Evolutionary conservation across 371 early-diverging fungal species (phyloP).

Genomic region (Lichtheimia corymbifera): DNA sequence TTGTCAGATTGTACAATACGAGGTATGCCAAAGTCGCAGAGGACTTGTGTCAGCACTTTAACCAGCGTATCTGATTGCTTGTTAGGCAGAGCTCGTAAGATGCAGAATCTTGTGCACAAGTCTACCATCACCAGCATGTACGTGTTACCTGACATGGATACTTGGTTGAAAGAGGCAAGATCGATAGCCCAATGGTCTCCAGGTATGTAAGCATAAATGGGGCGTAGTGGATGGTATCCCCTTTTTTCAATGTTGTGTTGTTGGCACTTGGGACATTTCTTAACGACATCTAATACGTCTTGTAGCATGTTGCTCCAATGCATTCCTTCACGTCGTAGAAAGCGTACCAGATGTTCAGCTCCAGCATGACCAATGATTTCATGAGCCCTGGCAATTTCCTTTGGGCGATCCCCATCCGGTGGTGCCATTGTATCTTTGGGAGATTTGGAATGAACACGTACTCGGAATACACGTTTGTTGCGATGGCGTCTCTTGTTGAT

Average conservation of each 20-base stretch:
- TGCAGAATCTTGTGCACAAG: background rate
- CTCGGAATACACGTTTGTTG: background rate
- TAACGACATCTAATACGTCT: conserved; percentile 12
- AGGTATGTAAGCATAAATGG: conserved; percentile 13
- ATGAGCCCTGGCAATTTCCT: conserved; percentile 13
- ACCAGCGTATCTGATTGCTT: background rate
- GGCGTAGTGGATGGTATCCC: conserved; percentile 16
- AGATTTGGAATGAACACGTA: background rate
- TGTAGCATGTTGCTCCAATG: conserved; percentile 16
- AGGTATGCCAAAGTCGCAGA: background rate
- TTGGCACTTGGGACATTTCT: conserved; percentile 12
- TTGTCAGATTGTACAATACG: background rate
- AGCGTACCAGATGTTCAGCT: conserved; percentile 15
- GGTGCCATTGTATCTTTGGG: background rate
- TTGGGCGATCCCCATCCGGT: background rate
- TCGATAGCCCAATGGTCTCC: conserved; percentile 20
- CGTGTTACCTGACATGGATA: background rate
- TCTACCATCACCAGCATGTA: background rate
- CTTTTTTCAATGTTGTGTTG: conserved; percentile 14
- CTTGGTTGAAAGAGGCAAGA: conserved; percentile 3
- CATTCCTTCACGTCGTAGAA: conserved; percentile 1
- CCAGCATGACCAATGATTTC: conserved; percentile 16
- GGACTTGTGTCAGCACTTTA: background rate
- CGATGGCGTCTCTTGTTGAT: too few relatives aligned
- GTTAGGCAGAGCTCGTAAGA: background rate